Evolutionary conservation across 331 rosid genomes (phyloP).

Genomic region (Spiraea crenata): DNA sequence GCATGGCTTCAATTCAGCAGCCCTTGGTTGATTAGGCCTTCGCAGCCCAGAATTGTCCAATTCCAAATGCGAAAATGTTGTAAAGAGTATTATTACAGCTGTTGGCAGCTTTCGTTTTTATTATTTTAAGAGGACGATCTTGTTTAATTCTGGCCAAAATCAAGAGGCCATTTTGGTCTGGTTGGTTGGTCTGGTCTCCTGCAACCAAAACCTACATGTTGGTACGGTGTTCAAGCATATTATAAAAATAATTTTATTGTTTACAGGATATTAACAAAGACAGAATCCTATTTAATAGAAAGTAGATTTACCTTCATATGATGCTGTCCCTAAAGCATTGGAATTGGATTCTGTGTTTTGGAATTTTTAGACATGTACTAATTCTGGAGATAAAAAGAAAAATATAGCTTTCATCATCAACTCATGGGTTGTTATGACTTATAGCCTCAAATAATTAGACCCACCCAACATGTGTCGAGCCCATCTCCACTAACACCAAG

Average conservation of each 20-base stretch:
- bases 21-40: too few species aligned
- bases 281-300: background rate
- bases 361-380: too few species aligned
- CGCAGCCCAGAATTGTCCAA: too few species aligned
- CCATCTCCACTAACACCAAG: background rate
- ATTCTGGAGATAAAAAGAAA: too few species aligned
- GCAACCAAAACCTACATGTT: slow-evolving; percentile 7
- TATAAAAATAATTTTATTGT: too few species aligned
- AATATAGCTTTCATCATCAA: too few species aligned
- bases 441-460: slow-evolving; percentile 20
- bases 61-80: background rate
- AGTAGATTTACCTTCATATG: background rate
- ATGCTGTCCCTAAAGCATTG: too few species aligned
- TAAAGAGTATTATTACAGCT: background rate
- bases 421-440: slow-evolving; percentile 25
- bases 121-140: background rate
- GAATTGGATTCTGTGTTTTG: too few species aligned
- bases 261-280: slow-evolving; percentile 1
- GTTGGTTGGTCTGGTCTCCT: slow-evolving; percentile 17
- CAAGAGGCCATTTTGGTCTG: slow-evolving; percentile 26
- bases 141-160: background rate
- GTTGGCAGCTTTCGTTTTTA: slow-evolving; percentile 9
- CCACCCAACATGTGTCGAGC: slow-evolving; percentile 7
- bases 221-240: slow-evolving; percentile 14
- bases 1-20: too few species aligned